phyloP scores from a whole-genome alignment of 2,329 filamentous ascomycete genomes.

The Calonectria hongkongensis region DNA sequence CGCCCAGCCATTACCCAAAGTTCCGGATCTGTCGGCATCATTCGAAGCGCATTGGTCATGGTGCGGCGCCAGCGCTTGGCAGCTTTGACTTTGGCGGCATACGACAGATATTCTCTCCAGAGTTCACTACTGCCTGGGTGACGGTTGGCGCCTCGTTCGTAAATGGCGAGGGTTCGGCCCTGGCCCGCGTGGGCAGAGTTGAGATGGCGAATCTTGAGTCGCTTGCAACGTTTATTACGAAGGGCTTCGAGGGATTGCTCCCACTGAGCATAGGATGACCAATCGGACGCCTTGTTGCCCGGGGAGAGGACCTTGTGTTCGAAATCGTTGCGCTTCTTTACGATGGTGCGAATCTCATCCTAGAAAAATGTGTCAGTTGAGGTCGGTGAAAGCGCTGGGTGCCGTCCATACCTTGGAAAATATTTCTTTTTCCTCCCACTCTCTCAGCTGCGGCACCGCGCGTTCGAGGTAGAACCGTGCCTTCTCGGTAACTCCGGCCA shows the following conservation, averaged over 20 bases:
- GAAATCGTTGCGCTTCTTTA: constrained; percentile 92
- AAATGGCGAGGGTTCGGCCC: constrained; percentile 89
- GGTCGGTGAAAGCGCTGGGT: background rate
- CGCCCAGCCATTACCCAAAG: constrained; percentile 92
- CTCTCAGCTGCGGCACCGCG: constrained; percentile 91
- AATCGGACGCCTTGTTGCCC: constrained; percentile 85
- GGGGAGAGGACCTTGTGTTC: constrained; percentile 93
- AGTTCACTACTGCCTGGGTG: constrained; percentile 88
- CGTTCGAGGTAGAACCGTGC: constrained; percentile 96
- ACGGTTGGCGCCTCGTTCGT: constrained; percentile 89
- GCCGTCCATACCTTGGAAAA: constrained; percentile 81
- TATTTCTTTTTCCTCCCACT: constrained; percentile 93
- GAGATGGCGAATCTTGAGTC: constrained; percentile 82
- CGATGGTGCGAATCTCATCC: constrained; percentile 93
- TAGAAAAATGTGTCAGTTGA: constrained; percentile 60
- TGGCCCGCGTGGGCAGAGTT: constrained; percentile 83
- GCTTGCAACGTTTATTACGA: constrained; percentile 87
- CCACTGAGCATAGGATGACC: constrained; percentile 87
- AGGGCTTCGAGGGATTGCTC: constrained; percentile 83
- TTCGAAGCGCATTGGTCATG: constrained; percentile 82
- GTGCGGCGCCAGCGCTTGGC: constrained; percentile 79
- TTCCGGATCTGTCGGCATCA: constrained; percentile 89
- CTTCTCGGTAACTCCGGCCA: constrained; percentile 93
- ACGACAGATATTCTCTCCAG: constrained; percentile 94
- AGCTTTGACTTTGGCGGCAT: constrained; percentile 81